phyloP scores from a whole-genome alignment of 2,329 filamentous ascomycete genomes.

The Xylaria multiplex region DNA sequence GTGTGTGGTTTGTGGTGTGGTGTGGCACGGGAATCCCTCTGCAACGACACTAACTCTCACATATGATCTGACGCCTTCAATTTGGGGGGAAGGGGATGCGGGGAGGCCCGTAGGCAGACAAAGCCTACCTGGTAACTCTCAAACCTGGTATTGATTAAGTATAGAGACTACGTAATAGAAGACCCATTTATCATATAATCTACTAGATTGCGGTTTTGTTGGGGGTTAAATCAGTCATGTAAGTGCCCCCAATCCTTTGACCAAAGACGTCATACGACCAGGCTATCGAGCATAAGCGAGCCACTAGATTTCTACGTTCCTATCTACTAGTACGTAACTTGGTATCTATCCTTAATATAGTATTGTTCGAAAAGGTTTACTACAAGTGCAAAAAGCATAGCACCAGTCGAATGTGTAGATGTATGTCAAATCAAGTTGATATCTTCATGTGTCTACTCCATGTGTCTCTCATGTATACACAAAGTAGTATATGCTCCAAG shows the following conservation, averaged over 20 bases:
- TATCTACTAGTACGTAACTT: slow-evolving; percentile 14
- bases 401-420: not conserved
- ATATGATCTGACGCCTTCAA: slow-evolving; percentile 25
- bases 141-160: not conserved
- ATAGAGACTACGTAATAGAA: slow-evolving; percentile 1
- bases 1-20: not conserved
- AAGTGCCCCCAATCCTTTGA: slow-evolving; percentile 14
- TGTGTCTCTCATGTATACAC: slow-evolving; percentile 24
- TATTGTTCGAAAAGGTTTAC: not conserved
- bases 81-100: not conserved
- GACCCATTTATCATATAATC: too few relatives aligned
- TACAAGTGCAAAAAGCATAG: not conserved
- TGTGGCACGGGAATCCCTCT: slow-evolving; percentile 26
- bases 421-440: slow-evolving; percentile 26
- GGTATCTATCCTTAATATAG: not conserved
- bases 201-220: too few relatives aligned
- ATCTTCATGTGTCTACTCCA: slow-evolving; percentile 26
- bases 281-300: slow-evolving; percentile 21
- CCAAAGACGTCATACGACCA: slow-evolving; percentile 12
- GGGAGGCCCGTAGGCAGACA: not conserved
- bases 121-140: too few relatives aligned
- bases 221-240: not conserved
- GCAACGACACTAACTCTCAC: not conserved
- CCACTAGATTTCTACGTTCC: slow-evolving; percentile 27
- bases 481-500: slow-evolving; percentile 30